Evolutionary conservation across 2,329 filamentous ascomycete species (phyloP), one percentile per base, ranked within the genome.

Genomic region (Teratosphaeria viscida): DNA sequence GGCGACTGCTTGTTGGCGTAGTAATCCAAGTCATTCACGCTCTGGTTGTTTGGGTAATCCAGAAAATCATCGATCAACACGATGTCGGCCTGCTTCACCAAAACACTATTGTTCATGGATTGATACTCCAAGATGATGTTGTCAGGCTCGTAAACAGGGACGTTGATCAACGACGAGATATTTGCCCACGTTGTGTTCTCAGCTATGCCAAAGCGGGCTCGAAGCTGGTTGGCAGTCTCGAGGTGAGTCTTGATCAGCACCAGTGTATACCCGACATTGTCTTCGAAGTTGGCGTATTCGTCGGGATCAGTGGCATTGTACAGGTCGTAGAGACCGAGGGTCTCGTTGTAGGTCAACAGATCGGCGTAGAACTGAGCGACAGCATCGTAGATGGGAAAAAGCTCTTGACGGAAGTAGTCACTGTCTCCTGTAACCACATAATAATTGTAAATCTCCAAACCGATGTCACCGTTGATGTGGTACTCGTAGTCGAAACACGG

Each of bases 241-340:
- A 88, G 72, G 12, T 77, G 82, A 74, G 67, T 82, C 70, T 65
- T 79, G 72, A 86, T 84, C 35, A 86, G 72, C 0, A 83, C 78
- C 77, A 85, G 85, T 0, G 87, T 89, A 66, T 82, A 90, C 1
- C 83, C 86, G n/a, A 84, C 82, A 37, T 87, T 86, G 64, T 87
- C 81, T 57, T 86, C 75, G 58, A 69, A 69, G 65, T 88, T 87
- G 8, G 86, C 85, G 65, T 86, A 88, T 68, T 88, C 86, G 73
- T 84, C 82, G 1, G 87, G 87, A 71, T 90, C 87, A 0, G 87
- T 90, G 73, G 87, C 85, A 63, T 90, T 87, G 14, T 74, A 81
- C 52, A 78, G 74, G 60, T 74, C 67, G 56, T 82, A 77, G 1
- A 75, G 75, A 67, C 78, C 79, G 3, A 74, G 76, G 0, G 81